These are phyloP conservation scores for Xerocomellus intermedius DNA, from an alignment of 768 basidiomycete species.

Conservation along the genomic window DNA sequence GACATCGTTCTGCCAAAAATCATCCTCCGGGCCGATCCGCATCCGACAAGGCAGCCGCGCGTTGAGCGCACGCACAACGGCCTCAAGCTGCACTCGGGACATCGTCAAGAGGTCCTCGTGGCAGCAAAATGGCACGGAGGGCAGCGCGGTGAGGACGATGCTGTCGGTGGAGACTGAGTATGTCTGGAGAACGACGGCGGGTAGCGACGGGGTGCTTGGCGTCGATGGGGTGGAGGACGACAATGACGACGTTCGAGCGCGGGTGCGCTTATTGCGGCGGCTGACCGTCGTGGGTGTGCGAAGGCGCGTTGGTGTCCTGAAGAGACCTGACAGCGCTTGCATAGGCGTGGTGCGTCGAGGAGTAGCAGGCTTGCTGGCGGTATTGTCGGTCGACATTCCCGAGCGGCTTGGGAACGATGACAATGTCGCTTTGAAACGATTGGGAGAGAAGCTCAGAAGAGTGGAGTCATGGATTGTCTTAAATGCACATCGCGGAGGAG, in stretches of 20 bases:
- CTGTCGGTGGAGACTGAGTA: constrained; percentile 49
- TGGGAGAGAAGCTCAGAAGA: neutral
- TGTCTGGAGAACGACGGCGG: constrained; percentile 58
- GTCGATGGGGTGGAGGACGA: constrained; percentile 11
- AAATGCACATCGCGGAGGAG: neutral
- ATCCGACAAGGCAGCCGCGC: constrained; percentile 50
- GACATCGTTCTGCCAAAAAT: constrained; percentile 16
- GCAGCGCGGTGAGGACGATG: constrained; percentile 61
- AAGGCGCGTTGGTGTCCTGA: constrained; percentile 25
- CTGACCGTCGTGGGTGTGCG: constrained; percentile 17
- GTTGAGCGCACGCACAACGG: constrained; percentile 56
- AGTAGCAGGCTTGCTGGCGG: neutral
- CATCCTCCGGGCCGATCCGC: constrained; percentile 44
- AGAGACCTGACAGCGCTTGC: constrained; percentile 17
- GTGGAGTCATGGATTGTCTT: neutral
- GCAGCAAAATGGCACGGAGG: constrained; percentile 63
- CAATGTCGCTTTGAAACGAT: neutral
- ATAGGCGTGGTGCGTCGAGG: constrained; percentile 14
- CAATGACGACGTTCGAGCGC: constrained; percentile 4
- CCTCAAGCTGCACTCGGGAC: constrained; percentile 51
- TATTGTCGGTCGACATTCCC: constrained; percentile 9
- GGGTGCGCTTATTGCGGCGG: constrained; percentile 23
- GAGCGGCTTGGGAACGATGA: neutral
- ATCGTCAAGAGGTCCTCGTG: constrained; percentile 71
- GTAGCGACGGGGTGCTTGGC: constrained; percentile 10